These are phyloP conservation scores for Oryza longistaminata DNA, from an alignment of 176 grass and related monocot species.

Conservation along the genomic window DNA sequence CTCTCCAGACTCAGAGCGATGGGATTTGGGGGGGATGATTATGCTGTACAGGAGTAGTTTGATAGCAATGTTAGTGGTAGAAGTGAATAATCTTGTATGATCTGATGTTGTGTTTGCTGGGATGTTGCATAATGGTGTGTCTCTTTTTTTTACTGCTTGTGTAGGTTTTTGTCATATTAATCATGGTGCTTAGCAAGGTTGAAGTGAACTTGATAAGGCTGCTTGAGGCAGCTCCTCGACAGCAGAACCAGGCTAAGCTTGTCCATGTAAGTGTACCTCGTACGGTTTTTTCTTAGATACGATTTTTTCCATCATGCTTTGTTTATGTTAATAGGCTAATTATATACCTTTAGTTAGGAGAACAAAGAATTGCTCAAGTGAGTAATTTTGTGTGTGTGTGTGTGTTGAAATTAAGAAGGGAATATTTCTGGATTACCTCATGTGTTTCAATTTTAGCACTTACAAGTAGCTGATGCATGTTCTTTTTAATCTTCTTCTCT, in stretches of 20 bases:
- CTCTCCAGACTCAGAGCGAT: neutral
- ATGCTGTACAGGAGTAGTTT: neutral
- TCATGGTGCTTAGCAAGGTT: conserved; percentile 78
- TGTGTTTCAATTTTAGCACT: neutral
- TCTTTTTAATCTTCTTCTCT: conserved; percentile 1
- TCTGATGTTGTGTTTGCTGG: neutral
- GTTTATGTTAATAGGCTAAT: neutral
- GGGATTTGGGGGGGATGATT: neutral
- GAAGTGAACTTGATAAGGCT: conserved; percentile 91
- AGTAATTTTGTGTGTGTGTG: neutral
- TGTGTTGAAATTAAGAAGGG: neutral
- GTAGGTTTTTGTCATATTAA: conserved; percentile 16
- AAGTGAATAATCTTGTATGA: neutral
- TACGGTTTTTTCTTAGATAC: neutral
- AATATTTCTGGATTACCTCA: neutral
- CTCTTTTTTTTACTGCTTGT: neutral
- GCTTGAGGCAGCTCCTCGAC: conserved; percentile 73
- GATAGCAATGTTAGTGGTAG: neutral
- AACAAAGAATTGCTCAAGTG: neutral
- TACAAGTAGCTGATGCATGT: conserved; percentile 11
- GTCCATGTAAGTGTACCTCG: conserved; percentile 52
- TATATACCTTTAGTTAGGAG: neutral
- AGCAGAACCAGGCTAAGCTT: conserved; percentile 86
- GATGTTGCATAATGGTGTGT: neutral
- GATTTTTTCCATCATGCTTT: neutral